Base-by-base conservation (phyloP, 1,139 yeast species). In the Candida buenavistaensis region DNA sequence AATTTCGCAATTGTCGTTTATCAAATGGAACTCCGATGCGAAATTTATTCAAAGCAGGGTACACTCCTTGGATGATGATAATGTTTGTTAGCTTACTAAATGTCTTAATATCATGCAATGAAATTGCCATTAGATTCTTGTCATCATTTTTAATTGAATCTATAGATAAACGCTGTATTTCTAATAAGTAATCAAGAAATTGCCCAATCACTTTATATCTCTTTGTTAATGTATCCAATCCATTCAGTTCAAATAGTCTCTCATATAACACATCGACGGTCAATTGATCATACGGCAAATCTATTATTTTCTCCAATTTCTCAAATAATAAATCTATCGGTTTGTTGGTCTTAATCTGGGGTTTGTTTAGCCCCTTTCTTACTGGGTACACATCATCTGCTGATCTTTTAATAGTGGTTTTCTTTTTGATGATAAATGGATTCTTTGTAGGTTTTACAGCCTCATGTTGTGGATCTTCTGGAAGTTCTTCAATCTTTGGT, bases 31-130 rank as follows among this genome's bases (percentile, higher is more conserved):
- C 72, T 0, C 92, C 88, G 11, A 80, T 68, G 3, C 72, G 73
- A 22, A 64, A 68, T 1, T 54, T 44, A 2, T 79, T 75, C 3
- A 87, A 47, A 21, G 78, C 74, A 0, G 92, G 79, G 45, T 83
- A 84, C 0, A 89, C 68, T 0, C 95, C 90, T 42, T 79, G 82
- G 1, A 83, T 59, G 0, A 89, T 75, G 2, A 90, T 64, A 11
- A 82, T 43, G 42, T 82, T 83, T 16, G 82, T 59, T 31, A 90
- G 52, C 19, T 72, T 75, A 32, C 86, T 82, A 40, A 90, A 76
- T 2, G 78, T 74, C 52, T 80, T 82, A 68, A 90, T 79, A 53
- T 90, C 97, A 50, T 87, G 90, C 8, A 90, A 64, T 0, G 97
- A 86, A 11, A 90, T 82, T 6, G 83, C 67, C 13, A 90, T 73